These are phyloP conservation scores for Vitis vinifera DNA, from an alignment of 164 flowering plant species.

Conservation along the genomic window ASM3070453v1 NC_081809.1:4446501-4447000, in stretches of 20 bases:
- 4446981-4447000: neutral
- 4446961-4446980: neutral
- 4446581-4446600: constrained; percentile 9
- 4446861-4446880: neutral
- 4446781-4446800: constrained; percentile 7
- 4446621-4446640: constrained; percentile 92
- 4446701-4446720: constrained; percentile 75
- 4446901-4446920: neutral
- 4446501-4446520: no score
- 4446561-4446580: neutral
- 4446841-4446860: neutral
- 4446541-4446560: neutral
- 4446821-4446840: neutral
- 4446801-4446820: neutral
- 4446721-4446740: neutral
- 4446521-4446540: no score
- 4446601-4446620: constrained; percentile 83
- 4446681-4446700: constrained; percentile 56
- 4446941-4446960: neutral
- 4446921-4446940: neutral
- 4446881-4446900: neutral
- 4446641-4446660: constrained; percentile 93
- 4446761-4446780: constrained; percentile 21
- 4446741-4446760: constrained; percentile 7
- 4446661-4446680: constrained; percentile 62